A percentile compares a stretch with the other conserved stretches of the same genome.
These are phyloP conservation scores for Datisca glomerata DNA, from an alignment of 306 rosid species.

Conservation along the genomic window DNA sequence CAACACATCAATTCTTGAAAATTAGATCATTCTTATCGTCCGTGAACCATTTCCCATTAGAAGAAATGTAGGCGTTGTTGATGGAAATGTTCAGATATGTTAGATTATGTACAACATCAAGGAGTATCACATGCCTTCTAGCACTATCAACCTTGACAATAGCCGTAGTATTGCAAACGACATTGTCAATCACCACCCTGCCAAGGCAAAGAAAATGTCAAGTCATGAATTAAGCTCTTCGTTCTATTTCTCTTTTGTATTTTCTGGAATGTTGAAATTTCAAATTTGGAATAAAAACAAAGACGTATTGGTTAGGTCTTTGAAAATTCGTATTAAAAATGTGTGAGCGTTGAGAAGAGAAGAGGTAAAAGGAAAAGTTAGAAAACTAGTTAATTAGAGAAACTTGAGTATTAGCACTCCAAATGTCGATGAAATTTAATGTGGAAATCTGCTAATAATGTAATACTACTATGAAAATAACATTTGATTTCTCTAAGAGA, in stretches of 20 bases:
- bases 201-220: constrained; percentile 23
- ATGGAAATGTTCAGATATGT: constrained; percentile 76
- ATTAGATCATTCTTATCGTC: constrained; percentile 43
- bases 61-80: constrained; percentile 81
- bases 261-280: not conserved
- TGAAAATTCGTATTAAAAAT: not conserved
- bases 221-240: constrained; percentile 18
- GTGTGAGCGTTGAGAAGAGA: not conserved
- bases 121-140: constrained; percentile 75
- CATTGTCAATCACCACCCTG: constrained; percentile 96
- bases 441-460: too few relatives aligned
- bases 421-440: too few relatives aligned
- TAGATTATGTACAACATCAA: constrained; percentile 84
- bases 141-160: constrained; percentile 94
- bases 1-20: not conserved
- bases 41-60: constrained; percentile 95
- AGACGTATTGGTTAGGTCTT: not conserved
- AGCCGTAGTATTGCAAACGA: constrained; percentile 62
- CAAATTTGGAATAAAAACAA: not conserved
- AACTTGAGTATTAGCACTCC: too few relatives aligned
- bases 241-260: not conserved
- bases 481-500: too few relatives aligned
- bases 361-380: not conserved
- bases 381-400: too few relatives aligned
- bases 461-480: too few relatives aligned